phyloP scores from a whole-genome alignment of 495 filamentous ascomycete species.

The Cetradonia linearis region DNA sequence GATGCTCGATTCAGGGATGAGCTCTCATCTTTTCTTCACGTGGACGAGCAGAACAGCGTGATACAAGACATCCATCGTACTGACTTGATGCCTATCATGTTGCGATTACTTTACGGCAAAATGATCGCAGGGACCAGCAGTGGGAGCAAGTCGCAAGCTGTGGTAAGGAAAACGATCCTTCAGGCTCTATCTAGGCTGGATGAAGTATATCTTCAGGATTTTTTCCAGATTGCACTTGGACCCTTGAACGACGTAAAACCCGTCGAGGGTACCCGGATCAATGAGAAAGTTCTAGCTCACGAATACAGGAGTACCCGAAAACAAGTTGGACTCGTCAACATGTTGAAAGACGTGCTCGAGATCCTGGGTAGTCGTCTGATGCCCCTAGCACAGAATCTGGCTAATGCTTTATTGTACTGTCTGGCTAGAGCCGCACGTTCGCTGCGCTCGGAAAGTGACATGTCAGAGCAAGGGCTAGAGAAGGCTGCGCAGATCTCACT shows the following conservation, averaged over 20 bases:
- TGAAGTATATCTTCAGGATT: conserved; percentile 59
- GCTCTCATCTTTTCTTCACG: conserved; percentile 71
- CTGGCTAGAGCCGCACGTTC: conserved; percentile 57
- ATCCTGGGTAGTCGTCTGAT: conserved; percentile 61
- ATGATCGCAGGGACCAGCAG: conserved; percentile 63
- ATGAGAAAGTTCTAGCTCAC: conserved; percentile 39
- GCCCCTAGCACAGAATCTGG: conserved; percentile 49
- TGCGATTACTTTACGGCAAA: conserved; percentile 81
- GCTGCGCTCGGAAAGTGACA: conserved; percentile 34
- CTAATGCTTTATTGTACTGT: conserved; percentile 70
- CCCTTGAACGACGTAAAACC: conserved; percentile 49
- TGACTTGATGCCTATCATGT: conserved; percentile 70
- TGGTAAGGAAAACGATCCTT: conserved; percentile 57
- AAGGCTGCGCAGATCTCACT: conserved; percentile 27
- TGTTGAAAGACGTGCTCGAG: conserved; percentile 79
- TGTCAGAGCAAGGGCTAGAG: conserved; percentile 16
- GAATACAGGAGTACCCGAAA: conserved; percentile 56
- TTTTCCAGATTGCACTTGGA: conserved; percentile 74
- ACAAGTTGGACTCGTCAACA: conserved; percentile 79
- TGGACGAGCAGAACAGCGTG: conserved; percentile 55
- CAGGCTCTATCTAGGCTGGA: conserved; percentile 49
- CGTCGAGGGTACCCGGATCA: conserved; percentile 41
- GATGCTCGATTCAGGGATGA: conserved; percentile 88
- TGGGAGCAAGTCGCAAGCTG: conserved; percentile 45
- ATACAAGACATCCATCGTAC: conserved; percentile 62